A percentile compares a stretch with the other conserved stretches of the same genome.
phyloP scores from a whole-genome alignment of 2,329 filamentous ascomycete species.

The Lizonia empirigonia region DNA sequence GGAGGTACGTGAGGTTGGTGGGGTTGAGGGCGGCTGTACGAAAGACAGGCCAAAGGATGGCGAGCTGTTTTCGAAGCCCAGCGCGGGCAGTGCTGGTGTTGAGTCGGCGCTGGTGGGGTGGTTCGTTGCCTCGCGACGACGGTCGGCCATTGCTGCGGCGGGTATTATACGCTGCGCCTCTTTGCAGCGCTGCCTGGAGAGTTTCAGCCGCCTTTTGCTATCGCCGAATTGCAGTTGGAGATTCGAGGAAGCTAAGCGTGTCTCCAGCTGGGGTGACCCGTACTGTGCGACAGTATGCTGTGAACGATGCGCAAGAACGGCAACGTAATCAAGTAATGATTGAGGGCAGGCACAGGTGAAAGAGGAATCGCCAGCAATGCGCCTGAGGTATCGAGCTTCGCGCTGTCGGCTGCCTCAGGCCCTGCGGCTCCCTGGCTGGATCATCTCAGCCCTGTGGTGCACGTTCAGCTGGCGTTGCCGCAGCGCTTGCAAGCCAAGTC shows the following conservation, averaged over 20 bases:
- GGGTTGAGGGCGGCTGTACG: slow-evolving; percentile 27
- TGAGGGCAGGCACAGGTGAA: not conserved
- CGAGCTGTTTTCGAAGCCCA: slow-evolving; percentile 33
- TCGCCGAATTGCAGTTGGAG: slow-evolving; percentile 2
- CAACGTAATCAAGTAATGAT: slow-evolving; percentile 5
- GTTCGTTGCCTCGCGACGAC: slow-evolving; percentile 34
- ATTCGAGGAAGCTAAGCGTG: not conserved
- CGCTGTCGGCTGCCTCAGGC: slow-evolving; percentile 3
- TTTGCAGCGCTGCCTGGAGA: slow-evolving; percentile 7
- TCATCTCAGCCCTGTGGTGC: slow-evolving; percentile 14
- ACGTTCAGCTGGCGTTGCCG: slow-evolving; percentile 9
- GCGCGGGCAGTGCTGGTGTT: slow-evolving; percentile 36
- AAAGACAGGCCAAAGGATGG: slow-evolving; percentile 30
- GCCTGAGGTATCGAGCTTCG: not conserved
- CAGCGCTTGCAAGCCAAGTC: slow-evolving; percentile 1
- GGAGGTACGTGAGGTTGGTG: slow-evolving; percentile 40
- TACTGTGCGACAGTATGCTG: slow-evolving; percentile 3
- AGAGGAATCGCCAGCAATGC: not conserved
- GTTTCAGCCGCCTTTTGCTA: slow-evolving; percentile 14
- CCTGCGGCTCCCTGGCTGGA: slow-evolving; percentile 4
- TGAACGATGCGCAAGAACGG: not conserved
- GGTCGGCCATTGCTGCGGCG: slow-evolving; percentile 37
- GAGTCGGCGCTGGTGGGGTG: slow-evolving; percentile 34
- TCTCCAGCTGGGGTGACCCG: slow-evolving; percentile 3
- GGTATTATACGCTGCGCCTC: slow-evolving; percentile 5